A percentile compares a stretch with the other conserved stretches of the same genome.
These are phyloP conservation scores for Bolboschoenoplectus hybrid DNA, from an alignment of 202 grass and related monocot species.

Conservation along the genomic window DNA sequence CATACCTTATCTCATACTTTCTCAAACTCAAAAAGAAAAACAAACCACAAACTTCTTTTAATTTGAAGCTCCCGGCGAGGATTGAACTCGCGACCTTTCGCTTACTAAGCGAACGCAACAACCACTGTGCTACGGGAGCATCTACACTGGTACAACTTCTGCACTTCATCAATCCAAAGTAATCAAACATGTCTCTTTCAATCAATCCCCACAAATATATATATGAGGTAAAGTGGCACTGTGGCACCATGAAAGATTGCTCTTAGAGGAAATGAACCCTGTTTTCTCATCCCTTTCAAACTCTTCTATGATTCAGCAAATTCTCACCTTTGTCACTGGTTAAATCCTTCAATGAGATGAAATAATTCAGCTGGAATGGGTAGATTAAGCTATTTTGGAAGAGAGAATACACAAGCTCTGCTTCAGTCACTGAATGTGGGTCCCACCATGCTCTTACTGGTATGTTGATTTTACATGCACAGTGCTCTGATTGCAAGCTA, in stretches of 20 bases:
- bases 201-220: not conserved
- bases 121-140: constrained; percentile 28
- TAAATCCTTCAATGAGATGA: too few species aligned
- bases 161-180: not conserved
- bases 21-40: not conserved
- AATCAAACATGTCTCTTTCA: constrained; percentile 8
- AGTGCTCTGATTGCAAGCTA: not conserved
- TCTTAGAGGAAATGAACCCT: too few species aligned
- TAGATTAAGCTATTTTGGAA: not conserved
- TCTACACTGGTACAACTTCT: not conserved
- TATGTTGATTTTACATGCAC: not conserved
- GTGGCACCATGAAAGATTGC: too few species aligned
- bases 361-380: too few species aligned
- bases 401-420: not conserved
- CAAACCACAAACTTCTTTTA: not conserved
- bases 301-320: too few species aligned
- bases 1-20: constrained; percentile 2
- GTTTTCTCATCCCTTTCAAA: too few species aligned
- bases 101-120: constrained; percentile 29
- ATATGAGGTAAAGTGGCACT: not conserved
- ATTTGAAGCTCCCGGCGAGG: constrained; percentile 19
- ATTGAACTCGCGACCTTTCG: constrained; percentile 29
- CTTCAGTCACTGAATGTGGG: not conserved
- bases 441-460: not conserved
- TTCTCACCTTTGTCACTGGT: too few species aligned